Conservation (phyloP, 2,329 filamentous ascomycete species). For the Xylaria sp. region DNA sequence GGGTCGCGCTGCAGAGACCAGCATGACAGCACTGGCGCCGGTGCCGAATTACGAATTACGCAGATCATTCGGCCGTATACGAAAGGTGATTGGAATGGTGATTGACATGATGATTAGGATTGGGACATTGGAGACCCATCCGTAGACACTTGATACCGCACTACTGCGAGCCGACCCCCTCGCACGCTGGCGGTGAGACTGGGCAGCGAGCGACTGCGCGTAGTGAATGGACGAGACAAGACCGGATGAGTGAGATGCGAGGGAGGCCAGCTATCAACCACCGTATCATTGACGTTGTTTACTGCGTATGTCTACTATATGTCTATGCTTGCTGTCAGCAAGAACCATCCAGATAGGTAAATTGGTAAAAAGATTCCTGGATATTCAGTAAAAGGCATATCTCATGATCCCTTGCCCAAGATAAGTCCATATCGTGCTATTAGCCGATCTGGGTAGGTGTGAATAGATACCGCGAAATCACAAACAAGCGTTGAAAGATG, state of each 20-base stretch:
- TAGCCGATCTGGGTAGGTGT: too few species aligned
- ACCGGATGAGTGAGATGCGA: background rate
- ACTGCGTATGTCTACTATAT: background rate
- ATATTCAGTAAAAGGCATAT: too few species aligned
- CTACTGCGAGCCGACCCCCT: conserved; percentile 22
- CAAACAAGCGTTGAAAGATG: too few species aligned
- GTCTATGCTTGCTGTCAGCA: background rate
- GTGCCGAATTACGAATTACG: conserved; percentile 25
- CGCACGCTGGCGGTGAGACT: conserved; percentile 11
- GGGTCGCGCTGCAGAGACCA: conserved; percentile 13
- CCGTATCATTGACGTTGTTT: background rate
- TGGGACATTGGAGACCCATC: conserved; percentile 17
- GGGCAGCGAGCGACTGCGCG: background rate
- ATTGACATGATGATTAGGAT: conserved; percentile 4
- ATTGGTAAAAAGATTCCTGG: too few species aligned
- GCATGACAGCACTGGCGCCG: background rate
- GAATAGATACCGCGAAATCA: too few species aligned
- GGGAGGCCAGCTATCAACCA: background rate
- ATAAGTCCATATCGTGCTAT: background rate
- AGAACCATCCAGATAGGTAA: background rate
- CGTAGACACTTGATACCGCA: conserved; percentile 2
- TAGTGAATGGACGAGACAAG: background rate
- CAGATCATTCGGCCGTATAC: conserved; percentile 6
- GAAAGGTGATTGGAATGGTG: background rate
- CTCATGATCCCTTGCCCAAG: background rate